Evolutionary conservation across 805 yeast species (phyloP), one percentile per base, ranked within the genome.

Genomic region (Saccharomycopsis synnaedendra): DNA sequence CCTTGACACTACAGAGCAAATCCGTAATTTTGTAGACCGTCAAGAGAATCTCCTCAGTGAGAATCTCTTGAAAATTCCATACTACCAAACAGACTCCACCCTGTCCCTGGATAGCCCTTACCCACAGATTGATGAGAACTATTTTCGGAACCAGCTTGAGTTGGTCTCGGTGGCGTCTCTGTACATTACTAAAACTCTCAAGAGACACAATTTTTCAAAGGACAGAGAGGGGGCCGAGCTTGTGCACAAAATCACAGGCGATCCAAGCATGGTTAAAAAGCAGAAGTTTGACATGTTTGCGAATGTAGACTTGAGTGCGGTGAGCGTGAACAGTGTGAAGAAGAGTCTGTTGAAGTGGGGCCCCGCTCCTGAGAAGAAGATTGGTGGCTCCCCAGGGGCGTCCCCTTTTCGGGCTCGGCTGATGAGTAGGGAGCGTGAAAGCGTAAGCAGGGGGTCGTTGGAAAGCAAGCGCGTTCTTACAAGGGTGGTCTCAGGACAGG

Each of bases 191-290:
- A 29, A 42, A 7, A 51, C 55, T 11, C 47, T 61, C 40, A 52
- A 55, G 19, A 35, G 41, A 11, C 34, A 44, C 8, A 63, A 64
- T n/a, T 69, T 70, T 3, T 57, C 53, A 33, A 51, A 52, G 28
- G 70, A 67, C 19, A 64, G 62, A 9, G 68, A 64, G 44, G 65
- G 67, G 10, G 70, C 69, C 0, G 63, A 62, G 37, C 52, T 70
- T 19, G 70, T 71, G 32, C 59, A 74, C 33, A 60, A 68, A 0
- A 54, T 70, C 29, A 70, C 75, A 0, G 74, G 72, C 5, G 55
- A 52, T 39, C 50, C 51, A 11, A 31, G 19, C 19, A 19, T 19
- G 19, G 19, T 19, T 19, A 19, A 19, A 19, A 19, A 19, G 19
- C 19, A 19, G 19, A 19, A 19, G 19, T 19, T 19, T 2, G 19